A percentile compares a stretch with the other conserved stretches of the same genome.
These are phyloP conservation scores for Rhizophagus sp. DNA, from an alignment of 192 early-diverging fungal genomes.

Conservation along the genomic window DNA sequence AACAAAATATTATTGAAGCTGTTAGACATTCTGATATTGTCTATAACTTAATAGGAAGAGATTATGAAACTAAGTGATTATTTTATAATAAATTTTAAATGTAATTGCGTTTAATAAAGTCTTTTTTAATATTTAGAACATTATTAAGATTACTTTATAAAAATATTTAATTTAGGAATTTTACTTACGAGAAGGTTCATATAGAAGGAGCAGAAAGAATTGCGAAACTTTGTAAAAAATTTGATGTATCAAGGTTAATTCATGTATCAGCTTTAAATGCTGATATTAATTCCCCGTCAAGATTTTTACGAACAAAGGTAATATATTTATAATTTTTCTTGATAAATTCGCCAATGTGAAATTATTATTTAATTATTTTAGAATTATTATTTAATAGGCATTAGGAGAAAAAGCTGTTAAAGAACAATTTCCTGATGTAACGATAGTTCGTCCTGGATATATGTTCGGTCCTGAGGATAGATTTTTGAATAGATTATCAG, in stretches of 20 bases:
- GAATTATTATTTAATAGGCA: slow-evolving; percentile 52
- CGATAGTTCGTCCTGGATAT: slow-evolving; percentile 87
- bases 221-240: slow-evolving; percentile 76
- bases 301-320: slow-evolving; percentile 86
- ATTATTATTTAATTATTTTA: background rate
- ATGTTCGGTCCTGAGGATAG: slow-evolving; percentile 93
- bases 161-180: slow-evolving; percentile 68
- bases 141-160: background rate
- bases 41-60: slow-evolving; percentile 91
- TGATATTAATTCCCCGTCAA: slow-evolving; percentile 68
- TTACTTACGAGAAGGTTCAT: slow-evolving; percentile 81
- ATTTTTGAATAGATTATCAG: slow-evolving; percentile 88
- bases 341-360: background rate
- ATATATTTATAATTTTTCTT: background rate
- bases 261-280: slow-evolving; percentile 91
- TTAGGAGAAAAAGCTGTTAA: slow-evolving; percentile 88
- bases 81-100: slow-evolving; percentile 9
- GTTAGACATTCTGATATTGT: slow-evolving; percentile 94
- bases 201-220: slow-evolving; percentile 79
- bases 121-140: background rate
- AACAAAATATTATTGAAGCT: slow-evolving; percentile 76
- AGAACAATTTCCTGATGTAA: slow-evolving; percentile 88
- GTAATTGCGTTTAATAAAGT: no score
- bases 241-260: slow-evolving; percentile 82
- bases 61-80: slow-evolving; percentile 85